phyloP scores from a whole-genome alignment of 495 filamentous ascomycete genomes.

The Parmelia sp. region DNA sequence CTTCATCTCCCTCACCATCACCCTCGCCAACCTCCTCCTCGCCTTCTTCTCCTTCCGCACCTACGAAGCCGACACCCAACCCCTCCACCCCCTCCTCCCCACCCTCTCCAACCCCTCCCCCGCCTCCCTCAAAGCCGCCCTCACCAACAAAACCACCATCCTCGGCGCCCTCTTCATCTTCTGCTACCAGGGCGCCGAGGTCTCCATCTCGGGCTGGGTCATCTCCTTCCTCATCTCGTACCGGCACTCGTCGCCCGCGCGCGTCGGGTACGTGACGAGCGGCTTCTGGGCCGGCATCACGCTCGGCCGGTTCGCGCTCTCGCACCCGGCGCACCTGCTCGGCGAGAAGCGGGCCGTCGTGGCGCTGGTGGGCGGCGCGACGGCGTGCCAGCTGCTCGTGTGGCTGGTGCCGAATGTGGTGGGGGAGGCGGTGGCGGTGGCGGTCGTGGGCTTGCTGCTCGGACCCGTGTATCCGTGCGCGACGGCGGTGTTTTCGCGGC shows the following conservation, averaged over 20 bases:
- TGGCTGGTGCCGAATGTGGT: slow-evolving; percentile 70
- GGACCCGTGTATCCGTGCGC: slow-evolving; percentile 73
- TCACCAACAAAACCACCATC: slow-evolving; percentile 56
- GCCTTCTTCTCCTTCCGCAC: slow-evolving; percentile 27
- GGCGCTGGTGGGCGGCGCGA: slow-evolving; percentile 50
- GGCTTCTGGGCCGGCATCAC: slow-evolving; percentile 78
- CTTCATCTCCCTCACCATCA: slow-evolving; percentile 41
- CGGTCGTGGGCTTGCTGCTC: slow-evolving; percentile 67
- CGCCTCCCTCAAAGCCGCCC: slow-evolving; percentile 35
- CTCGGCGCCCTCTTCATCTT: slow-evolving; percentile 73
- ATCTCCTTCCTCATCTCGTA: slow-evolving; percentile 69
- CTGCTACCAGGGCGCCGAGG: slow-evolving; percentile 73
- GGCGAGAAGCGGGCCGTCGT: slow-evolving; percentile 66
- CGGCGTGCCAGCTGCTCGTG: slow-evolving; percentile 61
- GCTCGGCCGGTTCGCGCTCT: slow-evolving; percentile 61
- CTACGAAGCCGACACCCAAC: slow-evolving; percentile 38
- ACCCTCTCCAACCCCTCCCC: slow-evolving; percentile 32
- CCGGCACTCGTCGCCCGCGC: slow-evolving; percentile 57
- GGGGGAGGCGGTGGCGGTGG: slow-evolving; percentile 62
- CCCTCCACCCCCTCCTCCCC: slow-evolving; percentile 32
- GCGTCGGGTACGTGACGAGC: slow-evolving; percentile 72
- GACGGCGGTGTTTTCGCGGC: slow-evolving; percentile 56
- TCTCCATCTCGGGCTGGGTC: slow-evolving; percentile 74
- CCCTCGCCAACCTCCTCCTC: slow-evolving; percentile 18
- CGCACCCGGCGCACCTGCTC: slow-evolving; percentile 53